phyloP scores from a whole-genome alignment of 495 filamentous ascomycete species.

The Annulohypoxylon moriforme region DNA sequence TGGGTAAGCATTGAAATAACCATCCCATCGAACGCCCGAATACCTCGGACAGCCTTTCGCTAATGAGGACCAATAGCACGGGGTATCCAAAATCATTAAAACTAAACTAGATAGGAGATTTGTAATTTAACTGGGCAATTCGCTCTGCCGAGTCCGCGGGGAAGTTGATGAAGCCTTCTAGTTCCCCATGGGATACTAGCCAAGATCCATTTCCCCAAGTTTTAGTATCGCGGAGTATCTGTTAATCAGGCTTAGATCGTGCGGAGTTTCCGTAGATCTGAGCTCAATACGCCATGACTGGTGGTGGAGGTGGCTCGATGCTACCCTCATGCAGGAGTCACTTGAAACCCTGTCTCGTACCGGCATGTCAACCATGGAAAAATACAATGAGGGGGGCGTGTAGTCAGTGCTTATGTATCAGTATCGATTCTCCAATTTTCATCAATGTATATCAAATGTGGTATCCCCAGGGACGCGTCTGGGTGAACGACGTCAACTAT shows the following conservation, averaged over 20 bases:
- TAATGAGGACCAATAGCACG: background rate
- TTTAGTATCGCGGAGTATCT: conserved; percentile 21
- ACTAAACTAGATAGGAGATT: background rate
- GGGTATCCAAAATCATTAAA: background rate
- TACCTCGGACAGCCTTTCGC: background rate
- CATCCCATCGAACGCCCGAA: background rate
- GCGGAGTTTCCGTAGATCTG: conserved; percentile 24
- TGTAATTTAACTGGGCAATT: background rate
- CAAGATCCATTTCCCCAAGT: conserved; percentile 25
- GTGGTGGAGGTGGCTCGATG: conserved; percentile 21
- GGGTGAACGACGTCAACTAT: background rate
- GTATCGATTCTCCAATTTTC: conserved; percentile 21
- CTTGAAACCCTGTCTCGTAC: conserved; percentile 21
- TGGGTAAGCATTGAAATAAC: conserved; percentile 3
- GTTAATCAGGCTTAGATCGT: conserved; percentile 16
- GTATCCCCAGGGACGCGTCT: background rate
- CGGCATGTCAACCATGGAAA: background rate
- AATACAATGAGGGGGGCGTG: background rate
- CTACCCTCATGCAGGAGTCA: conserved; percentile 22
- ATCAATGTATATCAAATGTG: conserved; percentile 21
- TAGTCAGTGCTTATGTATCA: conserved; percentile 35
- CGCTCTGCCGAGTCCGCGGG: conserved; percentile 4
- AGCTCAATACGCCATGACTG: background rate
- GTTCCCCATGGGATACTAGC: conserved; percentile 9
- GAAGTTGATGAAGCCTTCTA: conserved; percentile 2